A percentile compares a stretch with the other conserved stretches of the same genome.
Evolutionary conservation across 495 filamentous ascomycete species (phyloP).

Genomic region (Zalerion maritima): DNA sequence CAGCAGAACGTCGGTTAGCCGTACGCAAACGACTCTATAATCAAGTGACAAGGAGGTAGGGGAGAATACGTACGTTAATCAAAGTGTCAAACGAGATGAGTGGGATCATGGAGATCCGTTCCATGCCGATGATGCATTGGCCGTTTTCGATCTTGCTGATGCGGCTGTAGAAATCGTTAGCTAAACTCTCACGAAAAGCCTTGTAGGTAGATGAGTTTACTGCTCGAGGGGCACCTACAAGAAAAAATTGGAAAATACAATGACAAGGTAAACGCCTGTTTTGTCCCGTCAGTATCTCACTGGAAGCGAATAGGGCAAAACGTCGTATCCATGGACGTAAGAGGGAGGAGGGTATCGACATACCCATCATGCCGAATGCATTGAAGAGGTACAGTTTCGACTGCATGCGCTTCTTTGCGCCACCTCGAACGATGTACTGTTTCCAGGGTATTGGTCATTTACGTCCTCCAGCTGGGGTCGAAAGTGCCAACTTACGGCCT

Average conservation of each 20-base stretch:
- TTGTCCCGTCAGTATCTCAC: too few relatives aligned
- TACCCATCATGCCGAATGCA: conserved; percentile 36
- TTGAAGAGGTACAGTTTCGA: conserved; percentile 38
- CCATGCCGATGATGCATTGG: conserved; percentile 38
- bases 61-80: conserved; percentile 25
- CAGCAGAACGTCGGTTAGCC: conserved; percentile 4
- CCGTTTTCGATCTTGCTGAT: conserved; percentile 29
- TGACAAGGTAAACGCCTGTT: conserved; percentile 30
- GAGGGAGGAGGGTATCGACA: conserved; percentile 1
- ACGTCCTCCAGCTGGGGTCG: neutral
- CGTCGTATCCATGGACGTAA: neutral
- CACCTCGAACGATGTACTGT: conserved; percentile 33
- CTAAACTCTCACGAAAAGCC: neutral
- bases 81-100: conserved; percentile 34
- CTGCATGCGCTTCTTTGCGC: conserved; percentile 25
- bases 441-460: conserved; percentile 1
- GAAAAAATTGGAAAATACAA: conserved; percentile 33
- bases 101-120: conserved; percentile 31
- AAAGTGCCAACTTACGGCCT: conserved; percentile 23
- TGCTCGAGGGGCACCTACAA: conserved; percentile 22
- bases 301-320: conserved; percentile 6
- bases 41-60: neutral
- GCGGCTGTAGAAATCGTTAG: conserved; percentile 21
- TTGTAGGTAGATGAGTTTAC: neutral
- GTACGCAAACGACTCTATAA: neutral